Base-by-base conservation (phyloP, 768 basidiomycete genomes). In the Gyrodon lividus region DNA sequence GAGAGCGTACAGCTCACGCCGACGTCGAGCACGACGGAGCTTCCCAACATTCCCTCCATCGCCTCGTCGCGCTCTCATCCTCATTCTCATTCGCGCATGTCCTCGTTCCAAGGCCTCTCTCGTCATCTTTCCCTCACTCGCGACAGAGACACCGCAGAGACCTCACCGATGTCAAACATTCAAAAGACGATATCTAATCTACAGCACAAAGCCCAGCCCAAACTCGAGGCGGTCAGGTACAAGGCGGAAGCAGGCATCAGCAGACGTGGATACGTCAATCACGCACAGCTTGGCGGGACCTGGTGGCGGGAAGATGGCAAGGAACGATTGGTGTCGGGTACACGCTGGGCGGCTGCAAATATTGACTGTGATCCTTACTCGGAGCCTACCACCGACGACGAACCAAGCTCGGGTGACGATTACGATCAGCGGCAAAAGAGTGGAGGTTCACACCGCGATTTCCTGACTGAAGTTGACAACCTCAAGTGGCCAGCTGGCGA, bases 201-300 rank as follows among this genome's bases (percentile, higher is more conserved):
- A 8, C 71, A 70, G n/a, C 63, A 67, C 46, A 62, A 60, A 17
- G 73, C 73, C 12, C 76, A 81, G 59, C 84, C 83, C 0, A 76
- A 70, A 39, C 62, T 86, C 22, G 84, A 87, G 50, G 78, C 79
- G 26, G 85, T 82, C 22, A 70, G 83, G 53, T 87, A 80, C 66
- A 87, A 87, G 66, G 86, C 84, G 0, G 86, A 87, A 64, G 86
- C 85, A 17, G 86, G 84, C 16, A 58, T 88, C 28, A 81, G 75
- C 53, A 71, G 71, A 58, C 72, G 84, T 4, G 86, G 85, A 35
- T 87, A 77, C 56, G 77, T 86, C 31, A 65, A 68, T 34, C 72
- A 71, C 53, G 20, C 65, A 35, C 67, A 66, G 22, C 44, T 62
- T 5, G 59, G 63, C 13, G 55, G 52, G 23, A 54, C 51, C 17